Evolutionary conservation across 306 rosid genomes (phyloP), one percentile per base, ranked within the genome.

Genomic region (Acacia confusa): DNA sequence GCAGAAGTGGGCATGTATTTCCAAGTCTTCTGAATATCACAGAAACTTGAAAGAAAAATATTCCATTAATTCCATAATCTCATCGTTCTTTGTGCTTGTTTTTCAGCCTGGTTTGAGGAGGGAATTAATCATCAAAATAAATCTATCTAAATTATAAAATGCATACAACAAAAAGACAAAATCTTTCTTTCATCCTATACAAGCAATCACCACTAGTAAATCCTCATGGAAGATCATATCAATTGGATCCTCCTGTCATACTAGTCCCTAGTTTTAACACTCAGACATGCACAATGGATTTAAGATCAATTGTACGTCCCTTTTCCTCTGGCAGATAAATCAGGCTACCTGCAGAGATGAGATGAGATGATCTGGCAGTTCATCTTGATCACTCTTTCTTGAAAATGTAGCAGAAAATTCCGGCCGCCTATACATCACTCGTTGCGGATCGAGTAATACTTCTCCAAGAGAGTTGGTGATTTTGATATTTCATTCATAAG

Each of bases 401-500:
- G 64, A 79, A 50, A 17, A n/a, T 61, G n/a, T 25, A 65, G 30
- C 15, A 57, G 80, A 11, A 27, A 70, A 67, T 52, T n/a, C 17
- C 36, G 1, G 15, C 25, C 68, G 5, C 64, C 64, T n/a, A 65
- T 68, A 73, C 45, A 76, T 96, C 87, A 96, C 87, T 96, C 99
- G 30, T 96, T 93, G 79, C 94, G 92, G 89, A 92, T 96, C 61
- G 98, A 92, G 84, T 87, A 84, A 81, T 91, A 96, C 84, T 91
- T 96, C 38, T 93, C 97, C 83, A 88, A 85, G 6, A 93, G 94
- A 44, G 97, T 70, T 53, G 89, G 94, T 30, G 97, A 88, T 81
- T 91, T 93, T 10, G 91, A 81, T 86, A 96, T 93, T 88, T 96
- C 99, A 80, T 81, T 89, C 93, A 90, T 91, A 30, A 96, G 99